These are phyloP conservation scores for Rhodosporidiobolus odoratus DNA, from an alignment of 768 basidiomycete genomes.

Conservation along the genomic window DNA sequence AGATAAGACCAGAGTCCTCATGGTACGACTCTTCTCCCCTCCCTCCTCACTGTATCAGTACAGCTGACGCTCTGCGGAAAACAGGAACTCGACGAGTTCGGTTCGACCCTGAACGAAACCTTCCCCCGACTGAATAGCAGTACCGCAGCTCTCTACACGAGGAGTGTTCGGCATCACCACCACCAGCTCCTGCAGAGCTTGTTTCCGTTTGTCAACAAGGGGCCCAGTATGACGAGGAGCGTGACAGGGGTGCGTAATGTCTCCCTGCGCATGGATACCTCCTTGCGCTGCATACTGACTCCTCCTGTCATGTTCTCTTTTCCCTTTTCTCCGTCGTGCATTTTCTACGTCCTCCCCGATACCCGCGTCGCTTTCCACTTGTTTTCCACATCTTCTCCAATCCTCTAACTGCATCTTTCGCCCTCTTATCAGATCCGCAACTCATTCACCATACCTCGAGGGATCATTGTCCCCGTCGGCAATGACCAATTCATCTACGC, in stretches of 20 bases:
- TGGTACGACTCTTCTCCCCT: not conserved
- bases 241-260: not conserved
- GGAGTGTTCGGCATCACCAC: slow-evolving; percentile 28
- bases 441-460: slow-evolving; percentile 3
- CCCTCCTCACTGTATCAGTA: not conserved
- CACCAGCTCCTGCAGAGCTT: slow-evolving; percentile 23
- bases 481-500: slow-evolving; percentile 35
- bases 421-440: not conserved
- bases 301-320: too few species aligned
- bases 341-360: too few species aligned
- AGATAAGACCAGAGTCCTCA: slow-evolving; percentile 18
- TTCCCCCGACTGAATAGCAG: slow-evolving; percentile 23
- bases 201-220: slow-evolving; percentile 29
- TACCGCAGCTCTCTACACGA: slow-evolving; percentile 25
- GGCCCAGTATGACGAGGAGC: slow-evolving; percentile 6
- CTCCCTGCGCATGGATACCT: not conserved
- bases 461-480: slow-evolving; percentile 34
- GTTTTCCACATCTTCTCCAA: too few species aligned
- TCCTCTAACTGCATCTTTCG: not conserved
- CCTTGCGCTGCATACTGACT: not conserved
- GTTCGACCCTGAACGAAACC: slow-evolving; percentile 4
- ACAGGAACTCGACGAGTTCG: slow-evolving; percentile 29
- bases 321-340: not conserved
- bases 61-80: not conserved
- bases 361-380: too few species aligned